These are phyloP conservation scores for Chimonanthus salicifolius DNA, from an alignment of 164 flowering plant genomes.

Conservation along the genomic window DNA sequence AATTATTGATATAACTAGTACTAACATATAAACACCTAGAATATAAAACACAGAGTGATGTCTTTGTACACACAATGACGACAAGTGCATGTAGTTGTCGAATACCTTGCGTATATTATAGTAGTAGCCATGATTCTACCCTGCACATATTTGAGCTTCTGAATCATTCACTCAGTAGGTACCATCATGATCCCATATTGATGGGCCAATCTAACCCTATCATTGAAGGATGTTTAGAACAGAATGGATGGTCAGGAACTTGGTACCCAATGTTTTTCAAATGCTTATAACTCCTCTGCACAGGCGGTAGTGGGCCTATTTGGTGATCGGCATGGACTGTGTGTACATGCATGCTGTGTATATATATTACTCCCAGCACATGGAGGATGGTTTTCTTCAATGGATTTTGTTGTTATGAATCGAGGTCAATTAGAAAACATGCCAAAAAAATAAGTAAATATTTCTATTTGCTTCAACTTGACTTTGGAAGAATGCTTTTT, in stretches of 20 bases:
- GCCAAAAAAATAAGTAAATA: neutral
- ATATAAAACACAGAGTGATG: neutral
- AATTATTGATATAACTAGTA: too few species aligned
- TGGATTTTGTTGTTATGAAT: too few species aligned
- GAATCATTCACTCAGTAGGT: neutral
- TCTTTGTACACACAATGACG: neutral
- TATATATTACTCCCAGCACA: neutral
- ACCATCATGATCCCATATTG: neutral
- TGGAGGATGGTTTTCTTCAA: neutral
- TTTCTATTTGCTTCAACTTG: too few species aligned
- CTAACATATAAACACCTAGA: neutral
- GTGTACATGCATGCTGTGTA: neutral
- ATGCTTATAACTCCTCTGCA: neutral
- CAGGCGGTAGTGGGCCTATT: neutral
- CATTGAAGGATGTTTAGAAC: neutral
- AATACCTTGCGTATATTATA: too few species aligned
- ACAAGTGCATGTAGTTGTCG: neutral
- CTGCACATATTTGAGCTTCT: neutral
- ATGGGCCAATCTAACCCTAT: neutral
- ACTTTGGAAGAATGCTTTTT: neutral
- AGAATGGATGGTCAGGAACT: neutral
- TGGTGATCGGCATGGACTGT: neutral
- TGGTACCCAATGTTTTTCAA: neutral
- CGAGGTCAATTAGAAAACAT: neutral
- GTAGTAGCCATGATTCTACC: neutral